Evolutionary conservation across 805 yeast genomes (phyloP), one percentile per base, ranked within the genome.

Genomic region (Metschnikowia cubensis): DNA sequence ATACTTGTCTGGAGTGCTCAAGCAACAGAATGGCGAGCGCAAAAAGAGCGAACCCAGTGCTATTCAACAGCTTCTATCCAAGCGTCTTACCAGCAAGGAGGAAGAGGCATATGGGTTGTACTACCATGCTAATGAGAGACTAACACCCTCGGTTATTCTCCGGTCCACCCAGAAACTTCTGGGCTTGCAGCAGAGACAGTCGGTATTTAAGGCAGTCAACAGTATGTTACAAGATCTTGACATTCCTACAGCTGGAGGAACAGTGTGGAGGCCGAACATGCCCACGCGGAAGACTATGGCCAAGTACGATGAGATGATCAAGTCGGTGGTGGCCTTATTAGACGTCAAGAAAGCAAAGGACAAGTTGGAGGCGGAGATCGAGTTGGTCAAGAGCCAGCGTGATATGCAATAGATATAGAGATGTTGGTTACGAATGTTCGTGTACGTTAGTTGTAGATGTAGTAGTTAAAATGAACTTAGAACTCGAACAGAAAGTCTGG

Each of bases 321-420:
- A 84, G 55, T 73, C 84, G 0, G 87, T 89, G 31, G 83, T 82
- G 11, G 78, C 85, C 1, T 71, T 92, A 54, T 73, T 91, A 49
- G 98, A 94, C 49, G 74, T 91, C 14, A 92, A 92, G 69, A 85
- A 82, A 64, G 96, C 89, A 50, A 81, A 82, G 18, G 99, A 94
- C 65, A 90, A 89, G 68, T 71, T 91, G 13, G 91, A 88, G 54
- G 84, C 95, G 2, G 98, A 92, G 58, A 76, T 73, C 25, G 62
- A 62, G 52, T 67, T 73, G 49, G 71, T 74, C 37, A 72, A 71
- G 54, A 69, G 74, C 50, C 78, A 73, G 57, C 64, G 71, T 37
- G 73, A 70, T 5, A 57, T 67, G n/a, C 53, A 54, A 41, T 60
- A 40, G 38, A 36, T 20, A 10, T 25, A 25, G 29, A 25, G 4